A percentile compares a stretch with the other conserved stretches of the same genome.
These are phyloP conservation scores for Ammopiptanthus mongolicus DNA, from an alignment of 306 rosid genomes.

Conservation along the genomic window DNA sequence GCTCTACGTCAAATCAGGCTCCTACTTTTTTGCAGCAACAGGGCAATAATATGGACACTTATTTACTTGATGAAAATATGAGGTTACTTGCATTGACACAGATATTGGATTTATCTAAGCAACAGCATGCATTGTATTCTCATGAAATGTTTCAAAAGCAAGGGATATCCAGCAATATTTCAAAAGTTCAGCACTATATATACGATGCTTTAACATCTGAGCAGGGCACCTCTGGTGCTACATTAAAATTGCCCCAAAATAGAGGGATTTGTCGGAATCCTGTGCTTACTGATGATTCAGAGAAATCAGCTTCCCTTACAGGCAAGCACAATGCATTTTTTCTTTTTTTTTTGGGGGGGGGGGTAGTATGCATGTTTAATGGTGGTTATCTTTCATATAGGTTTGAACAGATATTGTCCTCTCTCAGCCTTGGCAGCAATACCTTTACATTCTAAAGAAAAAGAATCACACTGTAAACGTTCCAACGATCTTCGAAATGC, in stretches of 20 bases:
- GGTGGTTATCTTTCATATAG: slow-evolving; percentile 32
- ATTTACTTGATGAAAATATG: slow-evolving; percentile 42
- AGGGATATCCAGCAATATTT: slow-evolving; percentile 24
- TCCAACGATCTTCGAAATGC: slow-evolving; percentile 33
- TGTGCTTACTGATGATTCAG: slow-evolving; percentile 26
- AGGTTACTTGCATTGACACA: slow-evolving; percentile 43
- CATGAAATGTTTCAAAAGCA: slow-evolving; percentile 28
- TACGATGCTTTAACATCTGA: slow-evolving; percentile 25
- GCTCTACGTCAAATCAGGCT: slow-evolving; percentile 29
- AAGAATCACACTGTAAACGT: slow-evolving; percentile 27
- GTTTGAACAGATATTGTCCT: slow-evolving; percentile 27
- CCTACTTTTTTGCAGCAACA: slow-evolving; percentile 26
- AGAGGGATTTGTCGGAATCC: slow-evolving; percentile 19
- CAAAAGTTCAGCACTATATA: slow-evolving; percentile 24
- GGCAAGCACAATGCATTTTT: slow-evolving; percentile 23
- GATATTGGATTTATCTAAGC: slow-evolving; percentile 44
- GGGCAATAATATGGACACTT: slow-evolving; percentile 24
- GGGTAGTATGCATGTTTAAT: background rate
- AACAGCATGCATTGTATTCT: slow-evolving; percentile 30
- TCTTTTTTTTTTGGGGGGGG: background rate
- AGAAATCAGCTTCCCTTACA: slow-evolving; percentile 28
- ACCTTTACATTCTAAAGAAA: slow-evolving; percentile 26
- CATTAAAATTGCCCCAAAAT: slow-evolving; percentile 21
- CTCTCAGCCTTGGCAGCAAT: slow-evolving; percentile 26
- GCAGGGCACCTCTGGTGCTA: slow-evolving; percentile 34